Conservation (phyloP, 495 filamentous ascomycete genomes). For the Acidomyces sp. region DNA sequence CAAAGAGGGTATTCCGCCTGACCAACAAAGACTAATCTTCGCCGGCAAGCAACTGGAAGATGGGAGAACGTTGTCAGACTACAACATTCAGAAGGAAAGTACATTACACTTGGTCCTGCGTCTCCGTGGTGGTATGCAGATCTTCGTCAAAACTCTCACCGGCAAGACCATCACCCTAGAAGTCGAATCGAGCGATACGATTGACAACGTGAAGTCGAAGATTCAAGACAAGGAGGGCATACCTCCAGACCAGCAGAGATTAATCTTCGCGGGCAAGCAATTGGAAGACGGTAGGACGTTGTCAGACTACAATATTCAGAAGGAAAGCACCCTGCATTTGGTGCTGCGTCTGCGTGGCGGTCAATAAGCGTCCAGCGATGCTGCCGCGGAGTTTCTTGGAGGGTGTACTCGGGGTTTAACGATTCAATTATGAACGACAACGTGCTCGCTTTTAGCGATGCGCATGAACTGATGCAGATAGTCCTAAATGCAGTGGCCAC, state of each 20-base stretch:
- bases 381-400: too few species aligned
- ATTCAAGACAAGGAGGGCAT: conserved; percentile 91
- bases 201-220: conserved; percentile 49
- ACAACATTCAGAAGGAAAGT: conserved; percentile 99
- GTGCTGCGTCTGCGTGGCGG: conserved; percentile 95
- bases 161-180: conserved; percentile 63
- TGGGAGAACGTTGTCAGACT: conserved; percentile 84
- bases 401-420: conserved; percentile 2
- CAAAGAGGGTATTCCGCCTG: conserved; percentile 90
- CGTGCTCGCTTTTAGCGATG: too few species aligned
- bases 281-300: conserved; percentile 83
- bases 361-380: too few species aligned
- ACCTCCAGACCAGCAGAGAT: conserved; percentile 82
- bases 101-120: conserved; percentile 96
- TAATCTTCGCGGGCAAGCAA: conserved; percentile 97
- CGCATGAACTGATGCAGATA: too few species aligned
- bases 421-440: conserved; percentile 10
- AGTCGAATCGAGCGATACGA: conserved; percentile 48
- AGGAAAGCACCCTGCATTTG: conserved; percentile 94
- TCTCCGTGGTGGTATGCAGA: conserved; percentile 86
- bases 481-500: conserved; percentile 2
- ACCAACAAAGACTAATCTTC: conserved; percentile 91
- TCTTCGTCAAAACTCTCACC: conserved; percentile 59
- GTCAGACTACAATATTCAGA: conserved; percentile 98
- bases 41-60: conserved; percentile 92